Base-by-base conservation (phyloP, 176 grass and related monocot genomes). In the Triticum dicoccoides region DNA sequence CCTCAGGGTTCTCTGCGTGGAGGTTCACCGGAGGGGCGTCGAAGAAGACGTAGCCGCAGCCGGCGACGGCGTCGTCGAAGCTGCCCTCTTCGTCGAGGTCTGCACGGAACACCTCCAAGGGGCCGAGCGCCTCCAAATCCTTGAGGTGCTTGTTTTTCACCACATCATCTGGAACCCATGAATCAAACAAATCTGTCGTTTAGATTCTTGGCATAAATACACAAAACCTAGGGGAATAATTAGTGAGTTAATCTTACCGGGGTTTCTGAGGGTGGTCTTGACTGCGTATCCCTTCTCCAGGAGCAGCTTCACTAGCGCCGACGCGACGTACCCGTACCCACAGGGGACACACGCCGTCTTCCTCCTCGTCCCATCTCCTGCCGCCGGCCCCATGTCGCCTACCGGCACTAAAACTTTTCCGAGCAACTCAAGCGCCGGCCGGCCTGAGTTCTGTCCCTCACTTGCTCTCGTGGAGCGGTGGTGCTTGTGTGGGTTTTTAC, bases 21-120 rank as follows among this genome's bases (percentile, higher is more conserved):
- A 90, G 0, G 54, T 92, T 92, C 83, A 93, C 81, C 2, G 95
- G 93, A 77, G 95, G 91, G 8, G 93, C 95, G 3, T 92, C 61
- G 23, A 93, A 85, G 86, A 98, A 98, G 37, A 81, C 87, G 42
- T 88, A 93, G 11, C 87, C 47, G 27, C 93, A 93, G 54, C 87
- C 89, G 5, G 66, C 54, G 5, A 94, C 73, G 1, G 90, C 92
- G 0, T 84, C 92, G 29, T 91, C 92, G 4, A 95, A 97, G 69
- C 95, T 94, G 30, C 87, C 84, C 65, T 97, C 89, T 27, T 91
- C 79, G 11, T 69, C 14, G 64, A 97, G 64, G 79, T 97, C 90
- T 2, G 86, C 90, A 11, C 64, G 76, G 75, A 88, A 29, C 42
- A 93, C 42, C 23, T 85, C 65, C 69, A 97, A 17, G 1, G 49